Evolutionary conservation across 495 filamentous ascomycete genomes (phyloP).

Genomic region (Aspergillus cavernicola): DNA sequence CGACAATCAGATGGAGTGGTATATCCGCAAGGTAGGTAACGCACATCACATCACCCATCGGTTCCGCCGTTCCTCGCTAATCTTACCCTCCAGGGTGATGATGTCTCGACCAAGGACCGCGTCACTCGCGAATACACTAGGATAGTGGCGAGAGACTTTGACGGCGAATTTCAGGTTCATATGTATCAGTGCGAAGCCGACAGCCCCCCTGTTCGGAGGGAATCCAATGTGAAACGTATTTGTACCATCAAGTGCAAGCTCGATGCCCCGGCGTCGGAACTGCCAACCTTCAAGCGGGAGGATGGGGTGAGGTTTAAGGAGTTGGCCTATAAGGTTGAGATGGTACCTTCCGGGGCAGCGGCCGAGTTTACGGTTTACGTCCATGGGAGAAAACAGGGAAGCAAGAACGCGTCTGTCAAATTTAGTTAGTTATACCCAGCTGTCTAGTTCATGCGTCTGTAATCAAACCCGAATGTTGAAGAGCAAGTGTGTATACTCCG

Average conservation of each 20-base stretch:
- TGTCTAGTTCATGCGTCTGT: too few relatives aligned
- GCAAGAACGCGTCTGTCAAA: neutral
- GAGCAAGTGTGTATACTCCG: too few relatives aligned
- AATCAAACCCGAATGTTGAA: too few relatives aligned
- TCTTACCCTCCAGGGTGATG: neutral
- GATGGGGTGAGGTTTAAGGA: neutral
- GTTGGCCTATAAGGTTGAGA: neutral
- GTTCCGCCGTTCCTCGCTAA: neutral
- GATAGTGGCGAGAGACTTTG: neutral
- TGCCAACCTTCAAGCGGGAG: neutral
- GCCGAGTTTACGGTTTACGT: neutral
- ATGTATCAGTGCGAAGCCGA: conserved; percentile 6
- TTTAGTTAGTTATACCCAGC: neutral
- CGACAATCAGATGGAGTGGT: conserved; percentile 6
- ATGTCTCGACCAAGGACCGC: conserved; percentile 1
- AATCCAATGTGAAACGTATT: neutral
- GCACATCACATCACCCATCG: too few relatives aligned
- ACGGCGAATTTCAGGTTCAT: neutral
- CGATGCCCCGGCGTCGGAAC: neutral
- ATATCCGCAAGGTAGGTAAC: conserved; percentile 6
- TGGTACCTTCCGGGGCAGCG: conserved; percentile 5
- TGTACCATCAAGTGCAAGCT: conserved; percentile 3
- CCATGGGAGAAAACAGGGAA: conserved; percentile 1
- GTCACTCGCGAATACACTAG: neutral
- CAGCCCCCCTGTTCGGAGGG: neutral